A percentile compares a stretch with the other conserved stretches of the same genome.
These are phyloP conservation scores for Raphanus raphanistrum DNA, from an alignment of 345 rosid genomes.

Conservation along the genomic window DNA sequence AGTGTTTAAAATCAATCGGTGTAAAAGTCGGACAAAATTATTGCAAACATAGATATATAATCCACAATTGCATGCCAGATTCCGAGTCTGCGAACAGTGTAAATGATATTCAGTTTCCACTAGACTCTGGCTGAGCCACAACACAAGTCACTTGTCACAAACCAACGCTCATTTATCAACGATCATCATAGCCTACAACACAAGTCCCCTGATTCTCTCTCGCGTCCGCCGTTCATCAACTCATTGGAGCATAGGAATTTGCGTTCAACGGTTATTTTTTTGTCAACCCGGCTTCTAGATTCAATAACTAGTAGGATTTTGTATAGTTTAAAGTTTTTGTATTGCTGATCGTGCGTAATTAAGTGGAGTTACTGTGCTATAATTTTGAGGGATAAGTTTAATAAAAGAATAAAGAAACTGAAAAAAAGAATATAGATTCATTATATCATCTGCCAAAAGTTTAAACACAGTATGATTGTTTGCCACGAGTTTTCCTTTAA, in stretches of 20 bases:
- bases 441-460: conserved; percentile 28
- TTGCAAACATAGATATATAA: background rate
- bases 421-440: background rate
- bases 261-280: no score
- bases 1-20: background rate
- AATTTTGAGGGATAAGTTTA: no score
- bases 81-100: background rate
- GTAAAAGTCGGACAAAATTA: background rate
- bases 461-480: conserved; percentile 30
- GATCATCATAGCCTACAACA: conserved; percentile 20
- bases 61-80: background rate
- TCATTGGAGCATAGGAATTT: no score
- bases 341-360: no score
- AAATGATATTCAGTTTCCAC: background rate
- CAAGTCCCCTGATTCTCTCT: background rate
- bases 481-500: conserved; percentile 34
- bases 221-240: no score
- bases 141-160: conserved; percentile 11
- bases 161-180: background rate
- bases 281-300: no score
- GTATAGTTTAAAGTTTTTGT: no score
- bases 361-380: no score
- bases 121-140: conserved; percentile 15
- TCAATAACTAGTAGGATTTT: no score
- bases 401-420: no score